phyloP scores from a whole-genome alignment of 768 basidiomycete species.

The Cubamyces sp. region DNA sequence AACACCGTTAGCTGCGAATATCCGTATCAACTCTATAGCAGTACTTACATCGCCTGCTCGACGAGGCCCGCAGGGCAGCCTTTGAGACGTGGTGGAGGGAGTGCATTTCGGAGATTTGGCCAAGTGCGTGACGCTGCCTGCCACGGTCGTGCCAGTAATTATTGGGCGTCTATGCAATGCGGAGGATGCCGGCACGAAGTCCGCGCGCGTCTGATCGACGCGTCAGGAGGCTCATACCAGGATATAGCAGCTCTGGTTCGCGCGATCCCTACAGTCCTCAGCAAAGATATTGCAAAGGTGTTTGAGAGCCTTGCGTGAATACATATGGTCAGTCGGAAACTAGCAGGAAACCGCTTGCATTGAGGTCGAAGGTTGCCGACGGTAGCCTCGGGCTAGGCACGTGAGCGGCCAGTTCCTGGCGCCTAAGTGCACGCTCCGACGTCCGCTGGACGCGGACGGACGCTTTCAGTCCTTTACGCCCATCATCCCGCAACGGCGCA shows the following conservation, averaged over 20 bases:
- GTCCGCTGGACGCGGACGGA: conserved; percentile 2
- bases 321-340: background rate
- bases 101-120: conserved; percentile 23
- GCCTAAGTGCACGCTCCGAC: conserved; percentile 1
- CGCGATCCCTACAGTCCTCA: too few species aligned
- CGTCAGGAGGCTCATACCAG: too few species aligned
- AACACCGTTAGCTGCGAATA: background rate
- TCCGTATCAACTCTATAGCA: background rate
- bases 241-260: too few species aligned
- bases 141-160: background rate
- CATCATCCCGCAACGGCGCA: background rate
- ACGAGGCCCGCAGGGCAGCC: conserved; percentile 18
- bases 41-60: conserved; percentile 28
- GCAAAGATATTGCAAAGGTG: too few species aligned
- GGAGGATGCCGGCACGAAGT: conserved; percentile 14
- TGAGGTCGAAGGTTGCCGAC: background rate
- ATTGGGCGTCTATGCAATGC: conserved; percentile 9
- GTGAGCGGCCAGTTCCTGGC: conserved; percentile 6
- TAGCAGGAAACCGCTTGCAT: background rate
- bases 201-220: background rate
- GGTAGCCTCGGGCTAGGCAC: background rate
- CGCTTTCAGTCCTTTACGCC: background rate
- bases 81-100: conserved; percentile 27
- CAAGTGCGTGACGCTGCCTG: conserved; percentile 7
- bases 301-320: too few species aligned